Evolutionary conservation across 2,329 filamentous ascomycete species (phyloP).

Genomic region (Tolypocladium pustulatum): DNA sequence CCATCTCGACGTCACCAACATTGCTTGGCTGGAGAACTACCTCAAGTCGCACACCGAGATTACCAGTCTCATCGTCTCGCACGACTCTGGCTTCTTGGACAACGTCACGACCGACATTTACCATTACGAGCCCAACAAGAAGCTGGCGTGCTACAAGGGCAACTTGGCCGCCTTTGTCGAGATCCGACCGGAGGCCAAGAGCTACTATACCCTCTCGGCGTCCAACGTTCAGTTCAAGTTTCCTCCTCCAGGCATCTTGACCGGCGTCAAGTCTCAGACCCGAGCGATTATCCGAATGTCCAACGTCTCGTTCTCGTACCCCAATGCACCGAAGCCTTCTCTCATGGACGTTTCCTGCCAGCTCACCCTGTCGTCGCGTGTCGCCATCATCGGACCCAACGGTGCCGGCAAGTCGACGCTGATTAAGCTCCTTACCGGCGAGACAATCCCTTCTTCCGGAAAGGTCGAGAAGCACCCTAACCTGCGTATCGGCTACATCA

Average conservation of each 20-base stretch:
- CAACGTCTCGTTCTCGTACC: conserved; percentile 87
- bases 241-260: conserved; percentile 85
- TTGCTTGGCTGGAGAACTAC: conserved; percentile 92
- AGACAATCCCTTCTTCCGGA: conserved; percentile 71
- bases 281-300: conserved; percentile 92
- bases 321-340: conserved; percentile 80
- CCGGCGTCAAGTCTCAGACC: conserved; percentile 90
- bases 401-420: conserved; percentile 97
- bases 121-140: conserved; percentile 94
- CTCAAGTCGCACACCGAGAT: conserved; percentile 93
- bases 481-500: conserved; percentile 97
- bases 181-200: conserved; percentile 86
- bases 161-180: conserved; percentile 79
- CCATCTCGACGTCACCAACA: conserved; percentile 92
- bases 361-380: conserved; percentile 78
- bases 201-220: conserved; percentile 91
- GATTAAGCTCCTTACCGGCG: conserved; percentile 93
- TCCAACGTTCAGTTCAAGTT: conserved; percentile 95
- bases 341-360: conserved; percentile 78
- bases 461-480: conserved; percentile 98
- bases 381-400: conserved; percentile 94
- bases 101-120: conserved; percentile 98
- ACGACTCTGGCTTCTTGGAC: conserved; percentile 96
- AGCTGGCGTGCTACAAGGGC: conserved; percentile 76
- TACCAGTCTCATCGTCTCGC: conserved; percentile 92